Base-by-base conservation (phyloP, 2,329 filamentous ascomycete genomes). In the Diaporthe velutina region DNA sequence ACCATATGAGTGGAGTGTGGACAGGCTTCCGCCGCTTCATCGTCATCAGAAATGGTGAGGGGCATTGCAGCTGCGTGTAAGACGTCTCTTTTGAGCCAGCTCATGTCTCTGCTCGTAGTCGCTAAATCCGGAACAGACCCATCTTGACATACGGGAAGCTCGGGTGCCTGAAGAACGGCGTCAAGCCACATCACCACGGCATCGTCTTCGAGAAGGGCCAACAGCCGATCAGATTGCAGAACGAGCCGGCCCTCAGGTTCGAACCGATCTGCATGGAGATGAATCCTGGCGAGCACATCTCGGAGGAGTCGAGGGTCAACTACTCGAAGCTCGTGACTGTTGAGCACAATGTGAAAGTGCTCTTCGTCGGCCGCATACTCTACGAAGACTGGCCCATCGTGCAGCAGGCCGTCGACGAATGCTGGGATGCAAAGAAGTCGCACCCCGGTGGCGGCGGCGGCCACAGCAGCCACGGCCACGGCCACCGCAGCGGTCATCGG, bases 321-420 rank as follows among this genome's bases (percentile, higher is more conserved):
- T 91, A 91, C 79, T 87, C 88, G 7, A 91, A 91, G 76, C 82
- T 89, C 8, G 84, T 86, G 38, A 89, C 88, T 4, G 83, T 91
- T 35, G 94, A 91, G 79, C 90, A 91, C 81, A 91, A 91, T 77
- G 82, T 87, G 77, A 86, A 84, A 60, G 88, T 91, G n/a, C 84
- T 87, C 77, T 90, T 91, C 78, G 87, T 91, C 70, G 90, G 90
- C n/a, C 78, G 80, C 6, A 83, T 91, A 22, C 73, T 79, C 4
- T 72, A 77, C 1, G 77, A 82, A 0, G 84, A 89, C 77, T 86
- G 85, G 76, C 78, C 85, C 0, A 81, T 81, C 12, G 85, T 90
- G 40, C 78, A 78, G 10, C 79, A 84, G 3, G 88, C 88, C 5
- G 86, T 90, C 33, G 57, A 72, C 13, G 25, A 40, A 19, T 72